Percentiles rank a stretch among this genome's conserved stretches.
These are phyloP conservation scores for Petunia hybrid DNA, from an alignment of 305 asterid species.

Conservation along the genomic window DNA sequence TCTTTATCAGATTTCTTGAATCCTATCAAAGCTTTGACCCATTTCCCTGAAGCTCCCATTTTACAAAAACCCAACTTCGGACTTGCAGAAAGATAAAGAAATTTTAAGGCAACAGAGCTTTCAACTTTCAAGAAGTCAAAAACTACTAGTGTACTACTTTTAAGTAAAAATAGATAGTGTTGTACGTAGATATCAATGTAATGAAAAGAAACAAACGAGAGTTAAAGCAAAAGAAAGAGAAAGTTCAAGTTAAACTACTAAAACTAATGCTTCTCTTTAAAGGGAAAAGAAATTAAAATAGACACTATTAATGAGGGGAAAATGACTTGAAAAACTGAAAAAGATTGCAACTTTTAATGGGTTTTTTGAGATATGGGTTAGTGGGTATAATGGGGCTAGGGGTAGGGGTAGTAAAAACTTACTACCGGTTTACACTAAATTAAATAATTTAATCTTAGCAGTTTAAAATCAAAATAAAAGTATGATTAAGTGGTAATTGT, in stretches of 20 bases:
- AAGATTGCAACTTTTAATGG: neutral
- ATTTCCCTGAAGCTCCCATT: constrained; percentile 93
- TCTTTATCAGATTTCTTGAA: constrained; percentile 77
- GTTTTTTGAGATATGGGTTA: constrained; percentile 28
- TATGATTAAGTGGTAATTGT: too few species aligned
- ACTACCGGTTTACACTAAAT: too few species aligned
- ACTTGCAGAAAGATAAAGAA: neutral
- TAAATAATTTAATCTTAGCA: too few species aligned
- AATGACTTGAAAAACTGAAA: constrained; percentile 1
- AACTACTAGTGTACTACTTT: neutral
- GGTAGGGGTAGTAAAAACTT: too few species aligned
- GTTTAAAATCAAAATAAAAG: too few species aligned
- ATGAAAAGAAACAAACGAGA: neutral
- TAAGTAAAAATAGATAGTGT: neutral
- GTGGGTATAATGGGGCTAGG: constrained; percentile 15
- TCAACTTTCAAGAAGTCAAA: constrained; percentile 33
- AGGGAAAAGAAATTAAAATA: constrained; percentile 18
- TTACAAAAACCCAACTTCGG: constrained; percentile 33
- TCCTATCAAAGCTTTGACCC: constrained; percentile 89
- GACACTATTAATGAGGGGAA: neutral
- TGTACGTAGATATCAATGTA: neutral
- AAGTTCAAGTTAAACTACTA: constrained; percentile 8
- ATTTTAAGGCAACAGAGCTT: neutral
- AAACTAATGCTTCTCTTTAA: constrained; percentile 18
- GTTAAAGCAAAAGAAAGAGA: neutral